Conservation (phyloP, 495 filamentous ascomycete species). For the Corynascus novoguineensis region DNA sequence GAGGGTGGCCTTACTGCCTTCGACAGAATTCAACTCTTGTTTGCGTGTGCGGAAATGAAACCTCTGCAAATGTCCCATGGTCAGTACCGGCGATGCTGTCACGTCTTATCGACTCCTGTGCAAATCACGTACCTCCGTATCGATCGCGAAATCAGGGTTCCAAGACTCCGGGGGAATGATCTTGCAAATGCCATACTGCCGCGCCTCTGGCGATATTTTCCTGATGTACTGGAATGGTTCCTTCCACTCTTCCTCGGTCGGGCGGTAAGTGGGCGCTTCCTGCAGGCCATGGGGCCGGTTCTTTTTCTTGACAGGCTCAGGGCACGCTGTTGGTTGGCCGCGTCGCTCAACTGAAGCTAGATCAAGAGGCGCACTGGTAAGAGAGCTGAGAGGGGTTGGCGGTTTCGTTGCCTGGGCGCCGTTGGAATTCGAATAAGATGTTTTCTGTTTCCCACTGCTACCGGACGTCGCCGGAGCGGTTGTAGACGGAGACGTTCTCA, state of each 20-base stretch:
- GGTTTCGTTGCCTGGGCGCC: constrained; percentile 48
- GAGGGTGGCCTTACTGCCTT: constrained; percentile 75
- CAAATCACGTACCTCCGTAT: constrained; percentile 74
- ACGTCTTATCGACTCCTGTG: neutral
- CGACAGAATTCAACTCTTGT: constrained; percentile 95
- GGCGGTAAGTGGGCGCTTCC: constrained; percentile 88
- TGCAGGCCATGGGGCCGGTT: constrained; percentile 74
- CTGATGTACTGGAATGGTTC: constrained; percentile 89
- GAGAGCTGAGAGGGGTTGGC: constrained; percentile 45
- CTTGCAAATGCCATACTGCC: constrained; percentile 85
- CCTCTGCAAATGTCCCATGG: constrained; percentile 48
- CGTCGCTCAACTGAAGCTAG: constrained; percentile 86
- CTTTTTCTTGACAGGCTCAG: constrained; percentile 68
- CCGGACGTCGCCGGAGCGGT: constrained; percentile 28
- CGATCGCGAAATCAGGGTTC: constrained; percentile 92
- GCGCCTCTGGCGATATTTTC: constrained; percentile 79
- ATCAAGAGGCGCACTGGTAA: constrained; percentile 62
- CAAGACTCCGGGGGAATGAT: constrained; percentile 89
- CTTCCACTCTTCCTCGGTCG: constrained; percentile 88
- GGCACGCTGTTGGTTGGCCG: constrained; percentile 66
- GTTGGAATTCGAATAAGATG: constrained; percentile 45
- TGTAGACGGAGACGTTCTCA: constrained; percentile 46
- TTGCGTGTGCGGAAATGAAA: constrained; percentile 97
- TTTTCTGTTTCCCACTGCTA: constrained; percentile 38
- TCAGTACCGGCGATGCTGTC: constrained; percentile 7